Percentiles rank a stretch among this genome's conserved stretches.
These are phyloP conservation scores for Plasmodium inui DNA, from an alignment of 169 alveolate species.

Conservation along the genomic window DNA sequence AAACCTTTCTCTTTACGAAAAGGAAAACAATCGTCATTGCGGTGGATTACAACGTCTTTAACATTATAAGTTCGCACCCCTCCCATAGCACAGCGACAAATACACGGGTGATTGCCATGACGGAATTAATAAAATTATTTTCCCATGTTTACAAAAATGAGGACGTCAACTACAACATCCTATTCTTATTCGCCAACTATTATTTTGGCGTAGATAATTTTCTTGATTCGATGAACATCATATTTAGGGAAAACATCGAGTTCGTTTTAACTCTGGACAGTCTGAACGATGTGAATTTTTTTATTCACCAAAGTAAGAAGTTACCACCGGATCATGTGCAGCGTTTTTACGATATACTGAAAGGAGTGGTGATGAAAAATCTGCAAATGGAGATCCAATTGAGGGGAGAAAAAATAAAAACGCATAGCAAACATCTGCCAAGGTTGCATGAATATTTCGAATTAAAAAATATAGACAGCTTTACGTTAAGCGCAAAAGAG, in stretches of 20 bases:
- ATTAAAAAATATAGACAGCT: conserved; percentile 31
- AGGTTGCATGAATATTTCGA: conserved; percentile 67
- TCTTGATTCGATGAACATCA: conserved; percentile 3
- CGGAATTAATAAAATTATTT: conserved; percentile 34
- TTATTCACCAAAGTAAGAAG: conserved; percentile 26
- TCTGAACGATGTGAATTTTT: conserved; percentile 19
- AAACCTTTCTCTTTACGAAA: conserved; percentile 64
- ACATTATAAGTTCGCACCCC: conserved; percentile 13
- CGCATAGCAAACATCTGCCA: conserved; percentile 52
- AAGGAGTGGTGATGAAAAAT: conserved; percentile 13
- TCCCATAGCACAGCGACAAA: conserved; percentile 38
- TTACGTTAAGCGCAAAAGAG: conserved; percentile 51
- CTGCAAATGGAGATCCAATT: neutral
- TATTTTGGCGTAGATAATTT: conserved; percentile 57
- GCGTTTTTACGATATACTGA: conserved; percentile 35
- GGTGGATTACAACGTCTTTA: conserved; percentile 50
- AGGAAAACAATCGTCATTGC: conserved; percentile 37
- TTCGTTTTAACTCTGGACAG: conserved; percentile 44
- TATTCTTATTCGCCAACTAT: conserved; percentile 60
- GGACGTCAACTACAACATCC: conserved; percentile 43
- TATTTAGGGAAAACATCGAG: conserved; percentile 62
- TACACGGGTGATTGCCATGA: conserved; percentile 13
- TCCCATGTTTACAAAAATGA: conserved; percentile 48
- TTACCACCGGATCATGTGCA: neutral
- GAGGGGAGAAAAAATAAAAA: conserved; percentile 29